Percentiles rank a stretch among this genome's conserved stretches.
These are phyloP conservation scores for Paecilomyces variotii DNA, from an alignment of 2,329 filamentous ascomycete species.

Conservation along the genomic window DNA sequence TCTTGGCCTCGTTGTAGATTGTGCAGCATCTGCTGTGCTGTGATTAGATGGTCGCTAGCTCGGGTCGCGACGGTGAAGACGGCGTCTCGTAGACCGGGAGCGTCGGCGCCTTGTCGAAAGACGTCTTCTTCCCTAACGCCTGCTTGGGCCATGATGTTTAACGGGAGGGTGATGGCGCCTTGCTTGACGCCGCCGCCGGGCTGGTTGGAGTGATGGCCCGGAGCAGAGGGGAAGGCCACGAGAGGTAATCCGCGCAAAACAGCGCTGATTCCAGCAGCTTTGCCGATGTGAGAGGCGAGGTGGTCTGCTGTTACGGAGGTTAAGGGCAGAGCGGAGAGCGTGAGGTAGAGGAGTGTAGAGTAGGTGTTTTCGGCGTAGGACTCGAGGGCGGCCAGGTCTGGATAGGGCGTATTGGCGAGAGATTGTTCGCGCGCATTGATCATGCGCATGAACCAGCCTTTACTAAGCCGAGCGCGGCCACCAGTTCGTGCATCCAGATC, in stretches of 20 bases:
- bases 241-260: slow-evolving; percentile 81
- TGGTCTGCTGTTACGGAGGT: slow-evolving; percentile 82
- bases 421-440: slow-evolving; percentile 75
- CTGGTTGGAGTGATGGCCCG: slow-evolving; percentile 48
- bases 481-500: slow-evolving; percentile 43
- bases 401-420: slow-evolving; percentile 75
- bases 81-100: slow-evolving; percentile 75
- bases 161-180: slow-evolving; percentile 67
- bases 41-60: slow-evolving; percentile 93
- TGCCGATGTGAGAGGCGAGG: slow-evolving; percentile 88
- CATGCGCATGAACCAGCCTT: slow-evolving; percentile 68
- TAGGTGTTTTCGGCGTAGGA: slow-evolving; percentile 93
- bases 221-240: slow-evolving; percentile 66
- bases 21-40: slow-evolving; percentile 81
- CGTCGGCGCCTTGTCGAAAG: slow-evolving; percentile 68
- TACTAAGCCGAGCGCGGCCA: slow-evolving; percentile 47
- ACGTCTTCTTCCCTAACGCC: slow-evolving; percentile 84
- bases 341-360: slow-evolving; percentile 83
- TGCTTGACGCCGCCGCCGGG: slow-evolving; percentile 37
- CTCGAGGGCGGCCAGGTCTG: slow-evolving; percentile 65
- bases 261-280: slow-evolving; percentile 80
- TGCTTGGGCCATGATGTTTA: slow-evolving; percentile 80
- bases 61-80: slow-evolving; percentile 88
- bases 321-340: slow-evolving; percentile 69
- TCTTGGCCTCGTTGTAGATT: slow-evolving; percentile 66